Evolutionary conservation across 768 basidiomycete genomes (phyloP), one percentile per base, ranked within the genome.

Genomic region (Suillus sp.): DNA sequence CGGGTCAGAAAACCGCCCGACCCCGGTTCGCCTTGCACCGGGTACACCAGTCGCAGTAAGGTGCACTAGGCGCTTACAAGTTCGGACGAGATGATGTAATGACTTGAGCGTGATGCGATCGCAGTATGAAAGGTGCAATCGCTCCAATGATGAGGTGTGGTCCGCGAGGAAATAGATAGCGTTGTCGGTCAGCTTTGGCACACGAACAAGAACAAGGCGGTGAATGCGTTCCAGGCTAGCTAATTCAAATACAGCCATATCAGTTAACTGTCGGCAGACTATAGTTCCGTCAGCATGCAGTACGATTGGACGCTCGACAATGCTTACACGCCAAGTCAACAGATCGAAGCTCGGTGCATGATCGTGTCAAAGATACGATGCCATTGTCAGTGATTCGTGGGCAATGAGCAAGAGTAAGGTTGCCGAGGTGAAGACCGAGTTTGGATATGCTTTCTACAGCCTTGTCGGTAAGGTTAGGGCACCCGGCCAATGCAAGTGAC

Each of bases 61-160:
- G 71, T 94, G 89, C 57, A 86, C 87, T 51, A 97, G 77, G 43
- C 79, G 78, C 48, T 77, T 76, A 25, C 90, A 80, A 60, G 81
- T 79, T 63, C 83, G 83, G 58, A 96, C 74, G 16, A 96, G 76
- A 55, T 84, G 80, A 65, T 92, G 90, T 37, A 94, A 78, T 10
- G 92, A 91, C 48, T 87, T 84, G 43, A 96, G 83, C 32, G 90
- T 87, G 61, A 98, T 78, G 62, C 86, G 83, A 68, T 90, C 88
- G 78, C 95, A 98, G 72, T 94, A 93, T 34, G 92, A 91, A 42
- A 98, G 77, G 70, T 97, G 90, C 55, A 96, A 81, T 30, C 93
- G 85, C 70, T 95, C 92, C 67, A 97, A 79, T 38, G 80, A 80
- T 35, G 71, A 78, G 40, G 81, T 84, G 75, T 93, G 86, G 68